Evolutionary conservation across 1,139 yeast genomes (phyloP).

Genomic region (Zygoascus sp.): DNA sequence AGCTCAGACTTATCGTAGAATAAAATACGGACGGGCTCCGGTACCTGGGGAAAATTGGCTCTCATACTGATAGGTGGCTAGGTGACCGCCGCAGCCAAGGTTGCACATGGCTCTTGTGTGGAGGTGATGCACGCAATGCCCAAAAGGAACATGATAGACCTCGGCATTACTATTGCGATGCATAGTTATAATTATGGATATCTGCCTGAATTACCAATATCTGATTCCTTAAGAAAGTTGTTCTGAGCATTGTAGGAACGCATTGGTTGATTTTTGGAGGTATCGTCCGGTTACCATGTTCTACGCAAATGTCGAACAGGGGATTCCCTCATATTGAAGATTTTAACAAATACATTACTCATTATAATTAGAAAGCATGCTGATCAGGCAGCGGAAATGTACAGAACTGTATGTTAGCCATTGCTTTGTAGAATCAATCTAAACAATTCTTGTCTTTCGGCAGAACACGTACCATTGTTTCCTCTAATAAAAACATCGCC

Average conservation of each 20-base stretch:
- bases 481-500: slow-evolving; percentile 95
- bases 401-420: slow-evolving; percentile 22
- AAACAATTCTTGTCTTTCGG: not conserved
- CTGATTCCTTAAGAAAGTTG: too few relatives aligned
- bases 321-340: not conserved
- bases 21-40: slow-evolving; percentile 3
- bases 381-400: slow-evolving; percentile 25
- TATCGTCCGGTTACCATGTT: too few relatives aligned
- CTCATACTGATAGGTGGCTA: not conserved
- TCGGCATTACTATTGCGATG: too few relatives aligned
- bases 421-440: not conserved
- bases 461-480: slow-evolving; percentile 62
- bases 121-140: too few relatives aligned
- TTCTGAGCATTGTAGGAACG: too few relatives aligned
- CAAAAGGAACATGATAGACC: too few relatives aligned
- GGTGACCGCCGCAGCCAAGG: too few relatives aligned
- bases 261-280: too few relatives aligned
- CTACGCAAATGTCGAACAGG: too few relatives aligned
- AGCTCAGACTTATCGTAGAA: slow-evolving; percentile 9
- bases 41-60: not conserved
- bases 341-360: not conserved
- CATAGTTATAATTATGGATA: too few relatives aligned
- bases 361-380: not conserved
- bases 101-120: too few relatives aligned
- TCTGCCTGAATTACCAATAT: too few relatives aligned